Evolutionary conservation across 305 asterid genomes (phyloP).

Genomic region (Striga hermonthica): DNA sequence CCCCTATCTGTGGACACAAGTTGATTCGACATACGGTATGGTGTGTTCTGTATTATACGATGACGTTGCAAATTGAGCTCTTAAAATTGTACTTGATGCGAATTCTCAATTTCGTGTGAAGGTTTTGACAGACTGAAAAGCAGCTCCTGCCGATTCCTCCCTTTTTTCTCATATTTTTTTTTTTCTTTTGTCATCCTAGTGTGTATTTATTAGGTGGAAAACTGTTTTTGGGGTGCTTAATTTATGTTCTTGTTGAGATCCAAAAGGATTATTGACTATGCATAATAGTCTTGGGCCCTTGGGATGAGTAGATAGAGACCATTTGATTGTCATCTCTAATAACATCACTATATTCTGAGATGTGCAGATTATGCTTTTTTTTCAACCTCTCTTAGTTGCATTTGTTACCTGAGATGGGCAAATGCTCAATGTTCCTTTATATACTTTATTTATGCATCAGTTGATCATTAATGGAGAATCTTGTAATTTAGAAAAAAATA

Average conservation of each 20-base stretch:
- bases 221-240: slow-evolving; percentile 17
- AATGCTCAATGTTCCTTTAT: background rate
- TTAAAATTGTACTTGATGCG: slow-evolving; percentile 17
- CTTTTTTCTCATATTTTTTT: background rate
- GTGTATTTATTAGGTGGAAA: slow-evolving; percentile 26
- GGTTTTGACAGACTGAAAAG: slow-evolving; percentile 30
- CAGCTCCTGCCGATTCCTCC: slow-evolving; percentile 30
- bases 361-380: background rate
- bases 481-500: too few relatives aligned
- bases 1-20: slow-evolving; percentile 49
- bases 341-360: slow-evolving; percentile 4
- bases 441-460: background rate
- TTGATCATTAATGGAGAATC: background rate
- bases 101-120: slow-evolving; percentile 32
- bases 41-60: slow-evolving; percentile 2
- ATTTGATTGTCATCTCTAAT: slow-evolving; percentile 19
- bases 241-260: slow-evolving; percentile 26
- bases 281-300: background rate
- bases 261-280: slow-evolving; percentile 20
- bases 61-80: slow-evolving; percentile 25
- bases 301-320: slow-evolving; percentile 5
- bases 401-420: background rate
- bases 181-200: slow-evolving; percentile 7
- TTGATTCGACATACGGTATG: slow-evolving; percentile 40
- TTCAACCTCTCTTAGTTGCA: background rate